Base-by-base conservation (phyloP, 805 yeast genomes). In the Candida gorgasii region DNA sequence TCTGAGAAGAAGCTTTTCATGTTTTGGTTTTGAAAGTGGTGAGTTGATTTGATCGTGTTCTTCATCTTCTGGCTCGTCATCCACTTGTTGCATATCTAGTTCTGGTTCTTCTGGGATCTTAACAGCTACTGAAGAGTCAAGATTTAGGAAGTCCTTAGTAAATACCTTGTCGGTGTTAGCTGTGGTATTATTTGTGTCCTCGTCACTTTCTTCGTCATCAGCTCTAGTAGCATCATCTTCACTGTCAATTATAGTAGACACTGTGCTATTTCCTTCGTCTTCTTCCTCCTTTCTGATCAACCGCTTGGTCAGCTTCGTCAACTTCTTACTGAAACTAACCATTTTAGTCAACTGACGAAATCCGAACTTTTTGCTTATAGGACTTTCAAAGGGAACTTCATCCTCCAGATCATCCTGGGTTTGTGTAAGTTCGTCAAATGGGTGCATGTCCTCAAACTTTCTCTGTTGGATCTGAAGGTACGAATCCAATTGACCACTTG, bases 1-100 rank as follows among this genome's bases (percentile, higher is more conserved):
- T 40, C 88, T 66, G 44, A 75, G 59, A 23, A 11, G 37, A 14
- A 23, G 20, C 14, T 34, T 34, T n/a, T 20, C 14, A 22, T 39
- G 62, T 16, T 26, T 32, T 8, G 42, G 33, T 11, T 23, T 30
- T 26, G 36, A 33, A 19, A 22, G 13, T 20, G 30, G 22, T 7
- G 22, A 18, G 14, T 33, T 19, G 3, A 19, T 3, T 22, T 27
- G 16, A 20, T n/a, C n/a, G n/a, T n/a, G n/a, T n/a, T 33, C 39
- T 34, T 26, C 20, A 6, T 30, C 38, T 13, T 14, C 35, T n/a
- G 16, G 15, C 5, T 29, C 33, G 24, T 35, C 33, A 14, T 23
- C 31, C 20, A 40, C 40, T 14, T 23, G 26, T n/a, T 16, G 15
- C 14, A 13, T 9, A 6, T 26, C 12, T 12, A 15, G 20, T 9